Evolutionary conservation across 73 alveolate genomes (phyloP), one percentile per base, ranked within the genome.

Genomic region (Symbiodinium natans): DNA sequence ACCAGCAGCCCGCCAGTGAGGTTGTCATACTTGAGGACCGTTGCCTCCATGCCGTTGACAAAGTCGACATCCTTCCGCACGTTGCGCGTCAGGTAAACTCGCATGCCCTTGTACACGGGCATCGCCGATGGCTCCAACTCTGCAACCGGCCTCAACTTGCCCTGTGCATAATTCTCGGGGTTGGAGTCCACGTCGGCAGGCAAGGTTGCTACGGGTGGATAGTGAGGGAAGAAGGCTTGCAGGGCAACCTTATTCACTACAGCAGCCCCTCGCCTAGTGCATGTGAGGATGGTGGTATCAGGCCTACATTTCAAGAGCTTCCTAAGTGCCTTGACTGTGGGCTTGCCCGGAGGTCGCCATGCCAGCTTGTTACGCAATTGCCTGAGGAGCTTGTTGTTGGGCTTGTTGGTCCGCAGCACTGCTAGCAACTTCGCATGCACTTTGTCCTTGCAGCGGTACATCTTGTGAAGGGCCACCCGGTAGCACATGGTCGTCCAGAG

Each of bases 131-230:
- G 89, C 89, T 82, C 39, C 38, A 41, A 63, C 68, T 19, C 52
- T 1, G 10, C 17, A 19, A 46, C 59, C 41, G 10, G 19, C 29
- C 17, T 19, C 83, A 10, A 10, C 63, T 36, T 1, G 1, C 56
- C 59, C 19, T 25, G 21, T 33, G 0, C n/a, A 38, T 80, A 80
- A 33, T 80, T 80, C 36, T 25, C 38, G 1, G 88, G 88, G 59
- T 80, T 10, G 88, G 88, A 34, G 33, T 80, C 88, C 59, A 80
- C 59, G 56, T 80, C 88, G 25, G 48, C 88, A 3, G 17, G 88
- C 88, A 80, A 25, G 36, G 7, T 17, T 0, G 3, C 36, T 59
- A 80, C 13, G 11, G 88, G 88, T 4, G 42, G 17, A 4, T 8
- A 3, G 36, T 1, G 8, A 11, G 48, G 59, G 36, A 38, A 80